Percentiles rank a stretch among this genome's conserved stretches.
Conservation (phyloP, 331 rosid genomes). For the Cydonia oblonga region DNA sequence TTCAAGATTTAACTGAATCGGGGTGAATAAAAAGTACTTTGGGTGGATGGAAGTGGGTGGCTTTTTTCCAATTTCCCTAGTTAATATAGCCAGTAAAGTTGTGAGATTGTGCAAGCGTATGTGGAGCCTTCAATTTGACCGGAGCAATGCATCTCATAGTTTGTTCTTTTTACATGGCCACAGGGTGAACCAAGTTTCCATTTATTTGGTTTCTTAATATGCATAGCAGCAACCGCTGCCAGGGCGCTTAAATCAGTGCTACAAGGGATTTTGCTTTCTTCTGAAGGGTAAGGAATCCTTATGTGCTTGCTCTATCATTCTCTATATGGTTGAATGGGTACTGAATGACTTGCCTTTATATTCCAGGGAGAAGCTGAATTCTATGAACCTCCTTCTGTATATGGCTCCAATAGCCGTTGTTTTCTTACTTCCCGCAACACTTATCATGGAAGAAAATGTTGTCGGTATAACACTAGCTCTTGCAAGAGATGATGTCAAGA, state of each 20-base stretch:
- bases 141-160: background rate
- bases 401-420: slow-evolving; percentile 87
- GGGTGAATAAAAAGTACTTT: background rate
- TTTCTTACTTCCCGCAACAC: slow-evolving; percentile 74
- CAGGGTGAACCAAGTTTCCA: slow-evolving; percentile 97
- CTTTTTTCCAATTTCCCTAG: background rate
- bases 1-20: background rate
- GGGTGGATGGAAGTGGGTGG: background rate
- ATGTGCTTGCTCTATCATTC: background rate
- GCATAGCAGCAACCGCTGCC: slow-evolving; percentile 78
- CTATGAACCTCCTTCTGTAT: slow-evolving; percentile 88
- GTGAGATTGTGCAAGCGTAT: background rate
- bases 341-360: slow-evolving; percentile 22
- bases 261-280: slow-evolving; percentile 81
- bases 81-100: background rate
- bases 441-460: slow-evolving; percentile 75
- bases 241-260: slow-evolving; percentile 87
- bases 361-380: slow-evolving; percentile 77
- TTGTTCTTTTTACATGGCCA: slow-evolving; percentile 12
- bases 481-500: slow-evolving; percentile 66
- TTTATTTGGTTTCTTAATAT: slow-evolving; percentile 75
- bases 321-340: background rate
- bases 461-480: slow-evolving; percentile 67
- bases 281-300: slow-evolving; percentile 53
- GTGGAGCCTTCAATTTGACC: background rate